Percentiles rank a stretch among this genome's conserved stretches.
Conservation (phyloP, 495 filamentous ascomycete genomes). For the Sordaria brevicollis region DNA sequence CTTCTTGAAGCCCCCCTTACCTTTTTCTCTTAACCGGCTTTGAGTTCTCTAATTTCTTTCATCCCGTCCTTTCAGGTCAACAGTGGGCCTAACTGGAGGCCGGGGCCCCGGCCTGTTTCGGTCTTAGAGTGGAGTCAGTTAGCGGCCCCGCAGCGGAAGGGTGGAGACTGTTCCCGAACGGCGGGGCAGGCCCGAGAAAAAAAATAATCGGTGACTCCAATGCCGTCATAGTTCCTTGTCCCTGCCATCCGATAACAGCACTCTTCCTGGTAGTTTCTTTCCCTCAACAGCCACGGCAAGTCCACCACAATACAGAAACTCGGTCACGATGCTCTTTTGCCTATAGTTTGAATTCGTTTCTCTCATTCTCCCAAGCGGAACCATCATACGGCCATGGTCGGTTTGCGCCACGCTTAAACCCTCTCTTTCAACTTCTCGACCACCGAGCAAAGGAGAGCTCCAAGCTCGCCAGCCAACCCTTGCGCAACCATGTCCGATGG, state of each 20-base stretch:
- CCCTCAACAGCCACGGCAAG: not conserved
- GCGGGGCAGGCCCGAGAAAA: not conserved
- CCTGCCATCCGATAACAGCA: not conserved
- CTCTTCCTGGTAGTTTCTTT: not conserved
- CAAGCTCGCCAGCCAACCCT: not conserved
- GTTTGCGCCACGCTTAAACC: not conserved
- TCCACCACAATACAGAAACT: not conserved
- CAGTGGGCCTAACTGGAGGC: not conserved
- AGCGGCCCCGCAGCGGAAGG: not conserved
- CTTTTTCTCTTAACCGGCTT: not conserved
- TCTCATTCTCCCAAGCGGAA: not conserved
- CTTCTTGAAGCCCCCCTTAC: too few relatives aligned
- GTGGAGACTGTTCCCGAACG: not conserved
- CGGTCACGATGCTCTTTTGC: not conserved
- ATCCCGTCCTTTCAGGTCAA: too few relatives aligned
- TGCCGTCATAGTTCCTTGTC: not conserved
- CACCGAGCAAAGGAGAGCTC: not conserved
- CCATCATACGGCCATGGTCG: not conserved
- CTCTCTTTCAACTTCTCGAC: not conserved
- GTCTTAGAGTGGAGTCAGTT: not conserved
- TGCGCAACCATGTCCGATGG: constrained; percentile 26
- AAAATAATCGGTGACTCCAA: not conserved
- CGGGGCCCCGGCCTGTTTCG: not conserved
- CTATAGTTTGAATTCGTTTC: not conserved
- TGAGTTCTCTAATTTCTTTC: too few relatives aligned